phyloP scores from a whole-genome alignment of 768 basidiomycete species.

The Suillus subluteus region DNA sequence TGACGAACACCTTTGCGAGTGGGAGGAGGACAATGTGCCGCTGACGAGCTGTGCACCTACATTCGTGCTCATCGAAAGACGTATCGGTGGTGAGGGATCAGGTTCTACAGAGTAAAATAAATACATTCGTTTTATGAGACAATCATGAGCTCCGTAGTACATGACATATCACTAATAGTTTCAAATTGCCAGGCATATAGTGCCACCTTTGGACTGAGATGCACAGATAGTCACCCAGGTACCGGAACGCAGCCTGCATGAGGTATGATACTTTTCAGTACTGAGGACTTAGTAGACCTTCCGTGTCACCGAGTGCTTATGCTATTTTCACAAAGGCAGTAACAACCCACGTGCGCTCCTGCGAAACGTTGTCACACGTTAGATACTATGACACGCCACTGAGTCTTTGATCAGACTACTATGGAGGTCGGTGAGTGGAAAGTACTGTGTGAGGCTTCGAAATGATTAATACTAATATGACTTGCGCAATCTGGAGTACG shows the following conservation, averaged over 20 bases:
- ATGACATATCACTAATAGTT: not conserved
- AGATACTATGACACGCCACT: too few relatives aligned
- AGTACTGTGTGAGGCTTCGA: too few relatives aligned
- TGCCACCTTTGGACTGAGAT: not conserved
- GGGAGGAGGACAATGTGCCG: not conserved
- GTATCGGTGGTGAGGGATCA: not conserved
- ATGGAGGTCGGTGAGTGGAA: too few relatives aligned
- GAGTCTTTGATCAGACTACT: too few relatives aligned
- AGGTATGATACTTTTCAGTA: not conserved
- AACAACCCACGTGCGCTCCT: not conserved
- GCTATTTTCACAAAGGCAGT: not conserved
- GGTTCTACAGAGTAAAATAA: not conserved
- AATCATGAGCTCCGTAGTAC: conserved; percentile 2
- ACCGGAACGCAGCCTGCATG: not conserved
- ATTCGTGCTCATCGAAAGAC: not conserved
- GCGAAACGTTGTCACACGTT: too few relatives aligned
- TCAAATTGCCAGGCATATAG: not conserved
- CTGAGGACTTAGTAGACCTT: not conserved
- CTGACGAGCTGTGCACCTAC: not conserved
- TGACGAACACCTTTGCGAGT: not conserved
- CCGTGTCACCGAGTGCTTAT: not conserved
- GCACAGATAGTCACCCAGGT: not conserved
- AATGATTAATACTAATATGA: too few relatives aligned
- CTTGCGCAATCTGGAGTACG: too few relatives aligned
- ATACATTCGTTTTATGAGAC: not conserved